These are phyloP conservation scores for Neonectria coccinea DNA, from an alignment of 2,329 filamentous ascomycete species.

Conservation along the genomic window DNA sequence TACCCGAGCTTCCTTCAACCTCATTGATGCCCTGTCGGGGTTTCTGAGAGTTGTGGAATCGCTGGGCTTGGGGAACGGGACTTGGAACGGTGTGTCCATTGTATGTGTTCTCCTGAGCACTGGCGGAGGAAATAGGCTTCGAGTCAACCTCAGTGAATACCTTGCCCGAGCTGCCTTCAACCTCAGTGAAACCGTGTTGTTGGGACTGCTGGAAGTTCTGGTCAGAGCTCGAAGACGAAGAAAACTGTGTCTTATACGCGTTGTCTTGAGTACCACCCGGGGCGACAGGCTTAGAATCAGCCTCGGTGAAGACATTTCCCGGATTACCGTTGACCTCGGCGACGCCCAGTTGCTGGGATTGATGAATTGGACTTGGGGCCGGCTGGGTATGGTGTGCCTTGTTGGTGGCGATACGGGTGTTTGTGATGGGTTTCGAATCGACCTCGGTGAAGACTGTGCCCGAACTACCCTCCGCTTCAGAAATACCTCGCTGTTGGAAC, in stretches of 20 bases:
- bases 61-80: neutral
- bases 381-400: neutral
- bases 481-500: neutral
- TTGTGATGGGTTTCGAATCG: too few species aligned
- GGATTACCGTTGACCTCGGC: too few species aligned
- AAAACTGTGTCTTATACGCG: too few species aligned
- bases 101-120: neutral
- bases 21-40: neutral
- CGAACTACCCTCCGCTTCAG: neutral
- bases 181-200: neutral
- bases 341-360: neutral
- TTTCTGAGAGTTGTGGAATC: too few species aligned
- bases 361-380: neutral
- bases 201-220: too few species aligned
- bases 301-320: neutral
- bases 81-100: neutral
- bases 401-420: neutral
- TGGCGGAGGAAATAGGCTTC: neutral
- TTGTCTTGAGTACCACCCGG: neutral
- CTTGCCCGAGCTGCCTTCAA: too few species aligned
- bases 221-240: too few species aligned
- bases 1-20: too few species aligned
- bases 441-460: too few species aligned
- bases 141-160: constrained; percentile 3
- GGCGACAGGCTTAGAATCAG: too few species aligned